phyloP scores from a whole-genome alignment of 2,329 filamentous ascomycete species.

The Colletotrichum liriopes region DNA sequence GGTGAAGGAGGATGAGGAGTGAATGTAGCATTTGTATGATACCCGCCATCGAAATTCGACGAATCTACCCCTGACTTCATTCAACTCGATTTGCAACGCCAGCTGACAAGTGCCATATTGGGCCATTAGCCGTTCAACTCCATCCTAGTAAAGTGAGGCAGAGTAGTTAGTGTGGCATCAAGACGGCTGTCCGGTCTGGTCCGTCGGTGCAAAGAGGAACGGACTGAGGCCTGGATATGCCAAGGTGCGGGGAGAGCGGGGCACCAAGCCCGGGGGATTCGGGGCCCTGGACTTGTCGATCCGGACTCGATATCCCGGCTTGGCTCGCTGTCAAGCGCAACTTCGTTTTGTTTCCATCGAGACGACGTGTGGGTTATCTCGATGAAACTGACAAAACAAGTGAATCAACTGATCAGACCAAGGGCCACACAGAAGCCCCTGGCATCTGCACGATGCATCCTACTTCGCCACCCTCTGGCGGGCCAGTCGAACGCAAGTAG shows the following conservation, averaged over 20 bases:
- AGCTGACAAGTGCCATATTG: not conserved
- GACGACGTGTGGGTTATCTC: not conserved
- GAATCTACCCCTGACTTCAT: not conserved
- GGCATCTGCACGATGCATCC: too few species aligned
- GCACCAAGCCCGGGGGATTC: not conserved
- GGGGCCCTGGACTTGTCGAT: not conserved
- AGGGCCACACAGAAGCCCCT: too few species aligned
- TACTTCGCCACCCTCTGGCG: not conserved
- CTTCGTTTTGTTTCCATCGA: not conserved
- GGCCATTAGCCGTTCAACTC: not conserved
- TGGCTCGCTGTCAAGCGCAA: not conserved
- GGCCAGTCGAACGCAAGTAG: not conserved
- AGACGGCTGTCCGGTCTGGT: not conserved
- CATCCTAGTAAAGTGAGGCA: not conserved
- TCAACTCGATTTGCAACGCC: not conserved
- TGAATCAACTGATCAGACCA: not conserved
- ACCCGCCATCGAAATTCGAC: conserved; percentile 34
- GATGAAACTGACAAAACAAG: not conserved
- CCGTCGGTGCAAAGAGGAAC: not conserved
- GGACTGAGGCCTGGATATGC: not conserved
- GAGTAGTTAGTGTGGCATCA: not conserved
- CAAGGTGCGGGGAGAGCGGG: not conserved
- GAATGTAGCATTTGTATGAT: conserved; percentile 40
- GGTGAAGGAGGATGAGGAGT: conserved; percentile 16
- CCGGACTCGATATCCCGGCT: not conserved